Conservation (phyloP, 1,284 basidiomycete species). For the Boletus semigastroideus region DNA sequence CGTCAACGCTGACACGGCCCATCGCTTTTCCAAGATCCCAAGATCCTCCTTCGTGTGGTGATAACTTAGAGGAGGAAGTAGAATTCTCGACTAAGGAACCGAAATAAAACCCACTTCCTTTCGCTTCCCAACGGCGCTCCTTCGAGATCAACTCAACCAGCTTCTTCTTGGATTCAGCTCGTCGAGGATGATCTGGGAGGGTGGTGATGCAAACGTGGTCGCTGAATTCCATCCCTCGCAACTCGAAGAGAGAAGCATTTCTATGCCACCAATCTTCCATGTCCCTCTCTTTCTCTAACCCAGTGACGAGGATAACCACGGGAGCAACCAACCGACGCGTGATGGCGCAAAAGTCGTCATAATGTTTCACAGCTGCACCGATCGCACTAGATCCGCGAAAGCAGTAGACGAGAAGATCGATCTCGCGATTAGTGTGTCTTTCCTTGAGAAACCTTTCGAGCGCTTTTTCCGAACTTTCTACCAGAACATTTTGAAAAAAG, state of each 20-base stretch:
- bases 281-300: constrained; percentile 17
- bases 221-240: constrained; percentile 22
- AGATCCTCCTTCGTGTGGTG: background rate
- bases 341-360: constrained; percentile 23
- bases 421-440: constrained; percentile 15
- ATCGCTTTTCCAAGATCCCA: too few species aligned
- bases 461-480: constrained; percentile 11
- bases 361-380: constrained; percentile 16
- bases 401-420: constrained; percentile 33
- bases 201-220: constrained; percentile 25
- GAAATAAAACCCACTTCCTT: constrained; percentile 13
- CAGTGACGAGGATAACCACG: constrained; percentile 27
- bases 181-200: constrained; percentile 8
- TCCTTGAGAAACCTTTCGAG: constrained; percentile 24
- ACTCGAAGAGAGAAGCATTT: constrained; percentile 10
- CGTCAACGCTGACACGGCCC: too few species aligned
- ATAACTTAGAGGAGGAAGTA: background rate
- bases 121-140: constrained; percentile 9
- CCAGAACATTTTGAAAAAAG: constrained; percentile 10
- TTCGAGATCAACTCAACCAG: constrained; percentile 17
- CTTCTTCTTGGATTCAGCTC: constrained; percentile 12
- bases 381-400: constrained; percentile 24
- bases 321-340: constrained; percentile 26
- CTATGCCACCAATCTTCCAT: constrained; percentile 32
- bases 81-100: constrained; percentile 8